A percentile compares a stretch with the other conserved stretches of the same genome.
Conservation (phyloP, 225 moss, liverwort and hornwort genomes). For the Climacium dendroides region DNA sequence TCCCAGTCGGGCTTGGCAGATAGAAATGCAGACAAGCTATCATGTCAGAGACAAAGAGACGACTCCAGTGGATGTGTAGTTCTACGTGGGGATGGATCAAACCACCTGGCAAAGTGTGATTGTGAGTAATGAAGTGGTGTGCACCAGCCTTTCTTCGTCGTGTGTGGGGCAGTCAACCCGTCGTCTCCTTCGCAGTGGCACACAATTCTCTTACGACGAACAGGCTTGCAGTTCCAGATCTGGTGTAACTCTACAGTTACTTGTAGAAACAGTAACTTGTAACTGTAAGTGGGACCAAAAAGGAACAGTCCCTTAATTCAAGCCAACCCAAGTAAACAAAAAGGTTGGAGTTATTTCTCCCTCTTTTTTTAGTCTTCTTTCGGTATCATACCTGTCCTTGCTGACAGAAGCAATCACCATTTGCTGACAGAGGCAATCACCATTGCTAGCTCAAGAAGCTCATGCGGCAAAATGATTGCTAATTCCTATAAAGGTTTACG, state of each 20-base stretch:
- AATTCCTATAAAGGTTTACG: not conserved
- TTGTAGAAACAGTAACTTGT: not conserved
- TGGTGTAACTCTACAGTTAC: not conserved
- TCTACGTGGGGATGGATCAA: not conserved
- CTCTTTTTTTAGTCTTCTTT: too few relatives aligned
- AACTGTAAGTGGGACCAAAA: not conserved
- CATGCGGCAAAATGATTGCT: not conserved
- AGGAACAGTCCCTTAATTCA: not conserved
- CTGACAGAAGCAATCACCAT: too few relatives aligned
- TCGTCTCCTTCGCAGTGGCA: too few relatives aligned
- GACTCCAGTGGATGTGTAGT: not conserved
- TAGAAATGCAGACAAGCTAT: not conserved
- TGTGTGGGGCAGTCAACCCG: not conserved
- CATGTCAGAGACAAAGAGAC: not conserved
- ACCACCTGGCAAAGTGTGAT: not conserved
- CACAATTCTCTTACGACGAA: not conserved
- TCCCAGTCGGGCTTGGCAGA: not conserved
- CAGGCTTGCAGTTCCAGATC: not conserved
- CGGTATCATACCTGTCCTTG: too few relatives aligned
- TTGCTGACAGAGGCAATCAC: not conserved
- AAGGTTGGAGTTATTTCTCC: too few relatives aligned
- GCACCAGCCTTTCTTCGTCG: not conserved
- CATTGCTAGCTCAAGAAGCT: not conserved
- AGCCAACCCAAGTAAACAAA: too few relatives aligned
- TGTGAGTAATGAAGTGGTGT: not conserved